Conservation (phyloP, 169 alveolate species). For the Amoebophrya sp. region DNA sequence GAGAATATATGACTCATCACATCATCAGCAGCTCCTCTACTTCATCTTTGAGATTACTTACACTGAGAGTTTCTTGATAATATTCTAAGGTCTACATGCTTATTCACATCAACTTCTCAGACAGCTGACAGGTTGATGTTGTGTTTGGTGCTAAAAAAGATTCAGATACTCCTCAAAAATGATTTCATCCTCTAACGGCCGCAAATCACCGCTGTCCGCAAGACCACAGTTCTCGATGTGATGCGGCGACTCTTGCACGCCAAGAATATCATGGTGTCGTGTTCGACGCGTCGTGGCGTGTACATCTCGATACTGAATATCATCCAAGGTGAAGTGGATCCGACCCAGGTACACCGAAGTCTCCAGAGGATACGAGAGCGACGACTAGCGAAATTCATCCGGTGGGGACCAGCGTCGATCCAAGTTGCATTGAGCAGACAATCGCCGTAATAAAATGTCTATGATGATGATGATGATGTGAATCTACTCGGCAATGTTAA, state of each 20-base stretch:
- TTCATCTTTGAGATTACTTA: too few species aligned
- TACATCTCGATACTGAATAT: slow-evolving; percentile 85
- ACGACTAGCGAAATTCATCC: slow-evolving; percentile 70
- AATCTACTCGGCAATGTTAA: neutral
- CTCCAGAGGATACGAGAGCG: slow-evolving; percentile 84
- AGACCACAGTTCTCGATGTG: slow-evolving; percentile 94
- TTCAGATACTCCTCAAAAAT: too few species aligned
- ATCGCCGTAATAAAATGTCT: slow-evolving; percentile 67
- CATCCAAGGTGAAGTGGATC: slow-evolving; percentile 89
- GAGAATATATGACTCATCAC: too few species aligned
- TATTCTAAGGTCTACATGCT: too few species aligned
- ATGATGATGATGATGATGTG: neutral
- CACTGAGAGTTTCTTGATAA: too few species aligned
- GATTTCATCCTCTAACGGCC: too few species aligned
- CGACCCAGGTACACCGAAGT: slow-evolving; percentile 84
- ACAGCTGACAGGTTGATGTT: too few species aligned
- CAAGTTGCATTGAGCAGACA: slow-evolving; percentile 93
- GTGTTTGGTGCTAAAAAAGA: too few species aligned
- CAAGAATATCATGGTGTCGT: slow-evolving; percentile 86
- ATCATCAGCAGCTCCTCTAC: too few species aligned
- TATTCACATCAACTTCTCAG: too few species aligned
- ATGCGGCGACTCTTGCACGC: slow-evolving; percentile 95
- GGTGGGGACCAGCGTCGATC: slow-evolving; percentile 96
- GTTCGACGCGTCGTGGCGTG: slow-evolving; percentile 70
- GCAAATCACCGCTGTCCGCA: too few species aligned